Conservation (phyloP, 176 grass and related monocot genomes). For the Thalia dealbata region DNA sequence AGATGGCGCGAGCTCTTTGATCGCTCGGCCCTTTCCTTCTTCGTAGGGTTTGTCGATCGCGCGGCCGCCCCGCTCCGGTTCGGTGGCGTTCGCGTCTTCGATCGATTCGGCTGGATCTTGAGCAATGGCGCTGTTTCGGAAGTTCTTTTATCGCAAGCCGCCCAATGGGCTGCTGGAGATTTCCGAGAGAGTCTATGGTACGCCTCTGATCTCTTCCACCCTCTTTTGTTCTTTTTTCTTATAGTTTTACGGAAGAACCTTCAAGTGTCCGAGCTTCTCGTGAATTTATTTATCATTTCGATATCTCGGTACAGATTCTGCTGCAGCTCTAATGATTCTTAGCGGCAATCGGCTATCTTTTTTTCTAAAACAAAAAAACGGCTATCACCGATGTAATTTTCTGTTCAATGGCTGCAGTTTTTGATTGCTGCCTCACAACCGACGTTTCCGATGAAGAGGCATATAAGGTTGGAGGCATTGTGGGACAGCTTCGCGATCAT, state of each 20-base stretch:
- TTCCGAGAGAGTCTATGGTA: constrained; percentile 90
- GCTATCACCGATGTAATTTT: too few species aligned
- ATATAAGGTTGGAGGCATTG: constrained; percentile 60
- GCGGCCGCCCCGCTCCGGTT: constrained; percentile 8
- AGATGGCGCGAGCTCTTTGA: constrained; percentile 15
- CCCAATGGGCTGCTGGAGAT: constrained; percentile 95
- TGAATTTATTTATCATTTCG: background rate
- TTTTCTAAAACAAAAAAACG: background rate
- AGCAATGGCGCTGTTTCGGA: constrained; percentile 82
- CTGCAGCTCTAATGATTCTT: background rate
- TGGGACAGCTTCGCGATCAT: constrained; percentile 58
- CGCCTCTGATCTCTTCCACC: constrained; percentile 1
- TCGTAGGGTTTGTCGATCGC: background rate
- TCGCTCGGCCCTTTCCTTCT: background rate
- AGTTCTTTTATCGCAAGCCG: constrained; percentile 98
- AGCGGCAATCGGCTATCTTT: background rate
- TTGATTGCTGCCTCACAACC: constrained; percentile 95
- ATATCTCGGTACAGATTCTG: too few species aligned
- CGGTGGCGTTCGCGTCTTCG: constrained; percentile 1
- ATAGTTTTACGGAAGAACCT: too few species aligned
- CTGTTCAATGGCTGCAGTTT: constrained; percentile 41
- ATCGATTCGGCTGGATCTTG: constrained; percentile 28
- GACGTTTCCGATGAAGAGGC: constrained; percentile 63
- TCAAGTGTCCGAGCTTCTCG: background rate
- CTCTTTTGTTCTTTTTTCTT: background rate